A percentile compares a stretch with the other conserved stretches of the same genome.
phyloP scores from a whole-genome alignment of 2,329 filamentous ascomycete species.

The Emmonsiellopsis sp. region DNA sequence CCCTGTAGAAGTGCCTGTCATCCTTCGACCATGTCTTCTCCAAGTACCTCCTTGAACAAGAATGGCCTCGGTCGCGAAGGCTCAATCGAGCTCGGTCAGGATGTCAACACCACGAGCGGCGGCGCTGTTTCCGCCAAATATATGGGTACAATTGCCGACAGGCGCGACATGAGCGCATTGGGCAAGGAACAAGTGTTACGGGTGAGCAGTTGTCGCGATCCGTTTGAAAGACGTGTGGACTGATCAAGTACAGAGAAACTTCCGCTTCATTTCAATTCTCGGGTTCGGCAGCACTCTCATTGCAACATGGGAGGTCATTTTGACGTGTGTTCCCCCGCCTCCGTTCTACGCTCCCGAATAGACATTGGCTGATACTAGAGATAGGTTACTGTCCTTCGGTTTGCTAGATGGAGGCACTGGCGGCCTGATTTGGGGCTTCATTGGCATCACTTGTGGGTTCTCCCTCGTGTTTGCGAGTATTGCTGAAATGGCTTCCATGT shows the following conservation, averaged over 20 bases:
- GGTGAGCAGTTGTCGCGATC: conserved; percentile 15
- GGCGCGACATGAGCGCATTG: conserved; percentile 29
- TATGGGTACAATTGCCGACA: conserved; percentile 29
- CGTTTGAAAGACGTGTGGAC: background rate
- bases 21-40: background rate
- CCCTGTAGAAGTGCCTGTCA: background rate
- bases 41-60: background rate
- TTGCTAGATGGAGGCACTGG: conserved; percentile 30
- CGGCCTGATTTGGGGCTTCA: conserved; percentile 30
- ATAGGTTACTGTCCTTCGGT: conserved; percentile 22
- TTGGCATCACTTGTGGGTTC: conserved; percentile 24
- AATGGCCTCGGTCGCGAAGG: background rate
- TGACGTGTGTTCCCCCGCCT: conserved; percentile 24
- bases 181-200: conserved; percentile 32
- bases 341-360: background rate
- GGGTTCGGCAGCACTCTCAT: conserved; percentile 37
- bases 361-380: background rate
- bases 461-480: conserved; percentile 29
- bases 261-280: conserved; percentile 36
- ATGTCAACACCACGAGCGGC: conserved; percentile 13
- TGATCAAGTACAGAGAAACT: conserved; percentile 29
- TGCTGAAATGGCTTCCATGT: conserved; percentile 38
- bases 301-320: conserved; percentile 35
- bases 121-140: conserved; percentile 26
- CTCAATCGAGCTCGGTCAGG: background rate